Evolutionary conservation across 352 stramenopile genomes (phyloP), one percentile per base, ranked within the genome.

Genomic region (Globisporangium irregulare): DNA sequence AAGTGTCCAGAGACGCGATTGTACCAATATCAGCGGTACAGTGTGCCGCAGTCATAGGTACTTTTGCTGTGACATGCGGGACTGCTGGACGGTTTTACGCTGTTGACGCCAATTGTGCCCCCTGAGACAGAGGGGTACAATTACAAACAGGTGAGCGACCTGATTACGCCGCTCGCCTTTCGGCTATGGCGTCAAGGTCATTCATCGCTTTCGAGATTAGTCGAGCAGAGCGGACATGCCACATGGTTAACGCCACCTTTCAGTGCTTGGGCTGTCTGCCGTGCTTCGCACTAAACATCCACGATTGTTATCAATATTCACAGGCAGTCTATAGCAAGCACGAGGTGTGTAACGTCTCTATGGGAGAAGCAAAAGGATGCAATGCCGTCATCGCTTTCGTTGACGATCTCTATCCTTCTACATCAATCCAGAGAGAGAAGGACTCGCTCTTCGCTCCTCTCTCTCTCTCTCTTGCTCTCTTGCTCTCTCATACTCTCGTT

Each of bases 61-160:
- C 55, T 27, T 62, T 63, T 32, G 24, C n/a, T 63, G 57, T 7
- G 36, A 64, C 36, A 64, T 50, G 41, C 22, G 36, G 36, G 20
- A 22, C 5, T 22, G 6, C 50, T 29, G 22, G 50, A 22, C 43
- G 6, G 43, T n/a, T 51, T 51, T 51, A 51, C 43, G 22, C 43
- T 59, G 27, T 43, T 59, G 54, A 59, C 36, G 54, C 18, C 58
- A 64, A 50, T 32, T 38, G 18, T 18, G 12, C 58, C 58, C 18
- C 58, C 36, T n/a, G 43, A 51, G 18, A 22, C 43, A 51, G 15
- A 51, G n/a, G 58, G 36, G 58, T 25, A 34, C 36, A 36, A 63
- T 63, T 63, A 63, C 34, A 54, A 36, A 4, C 8, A 24, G 10
- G 22, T 59, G 1, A 1, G 22, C 22, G 7, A 18, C 15, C 29